Conservation (phyloP, 164 flowering plant genomes). For the Annona cherimola region DNA sequence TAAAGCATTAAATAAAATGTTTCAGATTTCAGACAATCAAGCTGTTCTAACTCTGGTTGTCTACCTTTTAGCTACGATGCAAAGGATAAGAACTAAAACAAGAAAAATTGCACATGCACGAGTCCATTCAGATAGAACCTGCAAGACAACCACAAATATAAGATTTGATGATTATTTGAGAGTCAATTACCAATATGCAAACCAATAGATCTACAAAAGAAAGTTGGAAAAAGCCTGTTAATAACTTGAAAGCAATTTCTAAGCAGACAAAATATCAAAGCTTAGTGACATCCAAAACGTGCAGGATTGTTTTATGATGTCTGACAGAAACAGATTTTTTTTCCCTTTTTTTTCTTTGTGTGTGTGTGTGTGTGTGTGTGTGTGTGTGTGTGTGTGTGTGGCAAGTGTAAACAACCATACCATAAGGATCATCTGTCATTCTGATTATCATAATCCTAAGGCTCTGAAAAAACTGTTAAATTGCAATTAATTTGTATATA, state of each 20-base stretch:
- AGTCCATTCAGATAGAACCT: slow-evolving; percentile 77
- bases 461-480: not conserved
- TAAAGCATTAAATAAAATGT: not conserved
- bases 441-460: no score
- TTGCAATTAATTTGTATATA: not conserved
- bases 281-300: not conserved
- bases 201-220: not conserved
- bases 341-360: no score
- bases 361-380: no score
- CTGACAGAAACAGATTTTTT: not conserved
- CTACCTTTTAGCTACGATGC: slow-evolving; percentile 46
- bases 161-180: not conserved
- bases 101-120: slow-evolving; percentile 31
- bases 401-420: no score
- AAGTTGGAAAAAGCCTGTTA: not conserved
- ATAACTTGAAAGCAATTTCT: no score
- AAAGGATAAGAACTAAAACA: slow-evolving; percentile 29
- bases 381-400: no score
- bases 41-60: not conserved
- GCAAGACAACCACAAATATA: slow-evolving; percentile 12
- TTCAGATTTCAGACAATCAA: not conserved
- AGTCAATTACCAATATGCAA: not conserved
- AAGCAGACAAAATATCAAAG: not conserved
- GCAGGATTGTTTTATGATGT: not conserved
- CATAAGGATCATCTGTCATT: no score